Evolutionary conservation across 1,139 yeast species (phyloP).

Genomic region (Chernovozyma aurita): DNA sequence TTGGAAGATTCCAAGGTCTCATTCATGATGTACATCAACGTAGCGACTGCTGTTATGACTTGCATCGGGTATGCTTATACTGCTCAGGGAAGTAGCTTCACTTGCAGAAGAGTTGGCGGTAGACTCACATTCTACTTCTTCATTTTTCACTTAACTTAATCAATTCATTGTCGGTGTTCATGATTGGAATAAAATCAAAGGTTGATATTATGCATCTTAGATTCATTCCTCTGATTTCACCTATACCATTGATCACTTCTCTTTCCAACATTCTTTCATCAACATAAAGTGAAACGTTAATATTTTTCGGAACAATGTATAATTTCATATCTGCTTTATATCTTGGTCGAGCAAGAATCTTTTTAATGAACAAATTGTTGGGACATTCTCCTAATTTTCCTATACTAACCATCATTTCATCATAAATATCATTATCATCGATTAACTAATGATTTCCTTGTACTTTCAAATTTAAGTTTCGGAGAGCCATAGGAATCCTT

Average conservation of each 20-base stretch:
- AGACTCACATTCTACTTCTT: background rate
- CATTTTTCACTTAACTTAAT: background rate
- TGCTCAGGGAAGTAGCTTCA: too few relatives aligned
- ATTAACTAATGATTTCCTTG: conserved; percentile 50
- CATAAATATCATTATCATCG: conserved; percentile 44
- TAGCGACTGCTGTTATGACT: too few relatives aligned
- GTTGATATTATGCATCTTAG: conserved; percentile 22
- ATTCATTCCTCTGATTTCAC: conserved; percentile 24
- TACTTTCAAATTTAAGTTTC: conserved; percentile 49
- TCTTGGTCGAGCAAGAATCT: conserved; percentile 47
- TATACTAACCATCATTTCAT: conserved; percentile 35
- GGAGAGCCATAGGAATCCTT: conserved; percentile 47
- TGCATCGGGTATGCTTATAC: too few relatives aligned
- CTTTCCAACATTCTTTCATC: conserved; percentile 49
- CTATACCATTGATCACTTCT: conserved; percentile 47
- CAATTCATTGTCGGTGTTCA: conserved; percentile 2
- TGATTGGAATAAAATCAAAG: conserved; percentile 17
- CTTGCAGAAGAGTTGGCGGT: too few relatives aligned
- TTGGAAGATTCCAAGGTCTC: too few relatives aligned
- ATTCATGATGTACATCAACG: too few relatives aligned
- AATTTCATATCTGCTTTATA: conserved; percentile 51
- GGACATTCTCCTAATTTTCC: conserved; percentile 41
- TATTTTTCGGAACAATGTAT: conserved; percentile 30
- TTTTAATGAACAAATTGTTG: conserved; percentile 41
- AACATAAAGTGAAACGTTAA: conserved; percentile 40